Percentiles rank a stretch among this genome's conserved stretches.
phyloP scores from a whole-genome alignment of 2,329 filamentous ascomycete species.

The Chalaropsis ovoidea region DNA sequence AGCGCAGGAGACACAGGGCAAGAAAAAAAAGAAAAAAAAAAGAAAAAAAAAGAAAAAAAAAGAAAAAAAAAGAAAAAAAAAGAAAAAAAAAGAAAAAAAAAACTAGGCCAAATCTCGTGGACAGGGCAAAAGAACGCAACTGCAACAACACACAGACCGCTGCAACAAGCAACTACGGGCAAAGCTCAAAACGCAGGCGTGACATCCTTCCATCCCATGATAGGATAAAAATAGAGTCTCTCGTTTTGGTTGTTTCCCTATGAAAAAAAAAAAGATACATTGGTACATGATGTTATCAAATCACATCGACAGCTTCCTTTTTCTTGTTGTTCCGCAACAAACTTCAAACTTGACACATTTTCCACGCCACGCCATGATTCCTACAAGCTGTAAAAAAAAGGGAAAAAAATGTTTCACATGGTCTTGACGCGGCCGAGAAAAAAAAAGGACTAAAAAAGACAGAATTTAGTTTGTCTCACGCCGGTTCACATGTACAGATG shows the following conservation, averaged over 20 bases:
- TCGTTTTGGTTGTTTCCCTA: neutral
- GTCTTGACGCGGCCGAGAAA: neutral
- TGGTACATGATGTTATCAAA: neutral
- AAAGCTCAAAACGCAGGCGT: conserved; percentile 11
- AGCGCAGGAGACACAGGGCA: too few relatives aligned
- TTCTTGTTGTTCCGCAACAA: neutral
- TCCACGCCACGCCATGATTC: neutral
- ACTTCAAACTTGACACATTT: conserved; percentile 3
- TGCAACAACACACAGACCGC: conserved; percentile 12
- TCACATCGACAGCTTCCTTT: neutral
- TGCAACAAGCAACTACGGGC: neutral
- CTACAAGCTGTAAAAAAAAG: neutral
- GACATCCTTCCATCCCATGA: conserved; percentile 19
- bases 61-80: neutral
- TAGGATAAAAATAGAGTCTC: conserved; percentile 12
- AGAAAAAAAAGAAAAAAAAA: too few relatives aligned
- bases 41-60: neutral
- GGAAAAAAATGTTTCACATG: neutral
- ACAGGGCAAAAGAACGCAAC: neutral
- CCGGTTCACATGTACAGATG: neutral
- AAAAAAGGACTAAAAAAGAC: neutral
- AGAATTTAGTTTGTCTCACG: neutral
- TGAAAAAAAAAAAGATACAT: neutral
- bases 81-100: neutral
- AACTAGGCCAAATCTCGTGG: too few relatives aligned